Evolutionary conservation across 768 basidiomycete genomes (phyloP).

Genomic region (Phlebiopsis flavidoalba): DNA sequence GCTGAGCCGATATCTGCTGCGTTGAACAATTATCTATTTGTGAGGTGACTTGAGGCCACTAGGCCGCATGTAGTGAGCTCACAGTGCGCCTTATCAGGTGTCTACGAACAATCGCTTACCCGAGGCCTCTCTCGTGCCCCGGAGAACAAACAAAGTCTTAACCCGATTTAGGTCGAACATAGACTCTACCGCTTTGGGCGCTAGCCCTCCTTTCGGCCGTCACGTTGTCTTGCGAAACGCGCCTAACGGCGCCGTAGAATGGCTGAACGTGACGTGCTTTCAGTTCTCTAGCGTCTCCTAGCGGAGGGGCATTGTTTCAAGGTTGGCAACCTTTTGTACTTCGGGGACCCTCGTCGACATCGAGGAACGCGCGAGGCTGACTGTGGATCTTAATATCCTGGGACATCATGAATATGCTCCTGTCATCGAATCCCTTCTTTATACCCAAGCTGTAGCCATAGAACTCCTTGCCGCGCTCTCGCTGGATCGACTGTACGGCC

Average conservation of each 20-base stretch:
- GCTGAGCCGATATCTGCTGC: neutral
- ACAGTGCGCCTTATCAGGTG: neutral
- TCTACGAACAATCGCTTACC: neutral
- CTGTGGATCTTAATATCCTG: constrained; percentile 5
- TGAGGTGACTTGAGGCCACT: neutral
- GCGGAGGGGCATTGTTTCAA: constrained; percentile 8
- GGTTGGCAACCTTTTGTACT: constrained; percentile 12
- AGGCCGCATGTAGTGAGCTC: neutral
- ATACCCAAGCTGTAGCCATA: constrained; percentile 12
- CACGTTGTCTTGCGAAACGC: constrained; percentile 5
- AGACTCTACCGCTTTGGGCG: constrained; percentile 8
- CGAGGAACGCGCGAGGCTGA: neutral
- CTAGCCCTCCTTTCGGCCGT: constrained; percentile 2
- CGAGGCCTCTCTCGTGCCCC: neutral
- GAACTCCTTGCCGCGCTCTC: constrained; percentile 7
- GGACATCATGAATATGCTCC: neutral
- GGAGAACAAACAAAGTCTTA: constrained; percentile 7
- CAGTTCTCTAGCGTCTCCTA: constrained; percentile 8
- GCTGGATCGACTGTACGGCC: constrained; percentile 15
- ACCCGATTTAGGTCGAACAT: constrained; percentile 5
- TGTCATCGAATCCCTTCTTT: constrained; percentile 1
- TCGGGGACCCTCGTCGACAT: neutral
- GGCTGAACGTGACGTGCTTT: constrained; percentile 11
- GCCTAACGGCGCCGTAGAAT: neutral
- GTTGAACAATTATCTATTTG: neutral